Percentiles rank a stretch among this genome's conserved stretches.
These are phyloP conservation scores for Schizosaccharomyces octosporus DNA, from an alignment of 805 yeast genomes.

Conservation along the genomic window DNA sequence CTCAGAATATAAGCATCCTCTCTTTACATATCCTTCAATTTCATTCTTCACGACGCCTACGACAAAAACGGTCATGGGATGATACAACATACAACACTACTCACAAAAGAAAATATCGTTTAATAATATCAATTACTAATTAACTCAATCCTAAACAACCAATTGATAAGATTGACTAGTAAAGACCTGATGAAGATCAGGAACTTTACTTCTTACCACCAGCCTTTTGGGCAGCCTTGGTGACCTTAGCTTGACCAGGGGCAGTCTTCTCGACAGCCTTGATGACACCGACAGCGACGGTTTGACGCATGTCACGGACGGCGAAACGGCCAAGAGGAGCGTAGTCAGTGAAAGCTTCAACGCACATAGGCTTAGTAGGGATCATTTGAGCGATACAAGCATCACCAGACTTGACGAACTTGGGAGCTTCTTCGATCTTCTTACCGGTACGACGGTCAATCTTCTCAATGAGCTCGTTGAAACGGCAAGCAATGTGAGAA, in stretches of 20 bases:
- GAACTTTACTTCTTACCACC: not conserved
- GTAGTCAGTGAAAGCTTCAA: conserved; percentile 81
- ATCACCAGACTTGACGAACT: conserved; percentile 88
- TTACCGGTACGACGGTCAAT: conserved; percentile 87
- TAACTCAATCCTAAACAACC: no score
- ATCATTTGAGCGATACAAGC: conserved; percentile 82
- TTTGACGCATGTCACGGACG: conserved; percentile 99
- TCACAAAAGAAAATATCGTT: no score
- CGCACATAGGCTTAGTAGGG: conserved; percentile 80
- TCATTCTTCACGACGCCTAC: no score
- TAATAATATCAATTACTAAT: no score
- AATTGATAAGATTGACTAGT: no score
- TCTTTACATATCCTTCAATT: no score
- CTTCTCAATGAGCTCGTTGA: conserved; percentile 56
- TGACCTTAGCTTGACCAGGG: conserved; percentile 75
- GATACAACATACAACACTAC: no score
- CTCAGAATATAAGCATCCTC: no score
- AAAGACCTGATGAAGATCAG: no score
- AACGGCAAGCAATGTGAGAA: conserved; percentile 77
- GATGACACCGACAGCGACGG: conserved; percentile 98
- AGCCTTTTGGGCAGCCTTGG: conserved; percentile 84
- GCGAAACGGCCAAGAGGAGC: conserved; percentile 95
- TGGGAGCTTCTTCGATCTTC: conserved; percentile 69
- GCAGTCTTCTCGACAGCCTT: conserved; percentile 73
- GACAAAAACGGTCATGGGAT: no score